Base-by-base conservation (phyloP, 129 eudicot species). In the Centaurea solstitialis region DNA sequence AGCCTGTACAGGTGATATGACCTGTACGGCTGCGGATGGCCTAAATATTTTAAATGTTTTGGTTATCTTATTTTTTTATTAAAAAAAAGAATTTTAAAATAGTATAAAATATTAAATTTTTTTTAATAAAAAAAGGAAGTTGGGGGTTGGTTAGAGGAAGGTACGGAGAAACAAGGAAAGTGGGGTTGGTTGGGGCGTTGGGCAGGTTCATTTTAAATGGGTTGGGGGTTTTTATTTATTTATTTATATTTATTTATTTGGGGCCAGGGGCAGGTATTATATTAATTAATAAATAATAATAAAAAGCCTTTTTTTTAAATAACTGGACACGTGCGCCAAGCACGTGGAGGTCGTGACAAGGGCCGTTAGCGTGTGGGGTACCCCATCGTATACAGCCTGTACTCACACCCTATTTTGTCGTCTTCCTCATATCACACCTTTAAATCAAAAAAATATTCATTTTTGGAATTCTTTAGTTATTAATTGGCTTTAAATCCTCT, bases 331-430 rank as follows among this genome's bases (percentile, higher is more conserved):
- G 83, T 80, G 83, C 83, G 85, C 73, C 35, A 6, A 84, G 80
- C 86, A 85, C 89, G 91, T 85, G 89, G 30, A 77, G 37, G 75
- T 69, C 73, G 85, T 72, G 57, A 76, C 74, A 57, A 75, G 74
- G 53, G 82, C 82, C 89, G 86, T 79, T 80, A 80, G 72, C 86
- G 85, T 73, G 75, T 62, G 80, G 85, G 89, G 76, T 26, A 77
- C 87, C 68, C 20, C 77, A 15, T 75, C 17, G 18, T 57, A 57
- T 71, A 80, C 91, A 85, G 91, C 53, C 88, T 87, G 89, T 80
- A 67, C 88, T n/a, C n/a, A n/a, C n/a, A 74, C 70, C 45, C 17
- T 53, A 37, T 40, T 35, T 38, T 68, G 28, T 38, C 70, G 21
- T 59, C 57, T 79, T 62, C 65, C 65, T 18, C 65, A 18, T 21